Conservation (phyloP, 2,329 filamentous ascomycete genomes). For the Fusarium hainanense region DNA sequence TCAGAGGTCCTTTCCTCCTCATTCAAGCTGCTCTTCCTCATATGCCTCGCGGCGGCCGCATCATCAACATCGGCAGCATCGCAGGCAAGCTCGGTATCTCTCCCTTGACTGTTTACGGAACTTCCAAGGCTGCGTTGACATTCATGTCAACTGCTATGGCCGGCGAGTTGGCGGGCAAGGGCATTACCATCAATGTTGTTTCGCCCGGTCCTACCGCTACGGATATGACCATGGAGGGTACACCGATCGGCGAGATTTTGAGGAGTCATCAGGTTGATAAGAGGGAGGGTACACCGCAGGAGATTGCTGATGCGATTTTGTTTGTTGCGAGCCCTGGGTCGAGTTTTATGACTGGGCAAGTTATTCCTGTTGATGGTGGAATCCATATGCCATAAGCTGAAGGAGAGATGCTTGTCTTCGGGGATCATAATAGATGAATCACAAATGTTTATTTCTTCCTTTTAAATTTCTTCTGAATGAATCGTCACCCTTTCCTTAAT, state of each 20-base stretch:
- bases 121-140: slow-evolving; percentile 49
- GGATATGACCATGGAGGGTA: slow-evolving; percentile 12
- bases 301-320: slow-evolving; percentile 5
- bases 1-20: slow-evolving; percentile 47
- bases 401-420: too few species aligned
- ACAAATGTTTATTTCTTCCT: too few species aligned
- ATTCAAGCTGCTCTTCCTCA: slow-evolving; percentile 48
- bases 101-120: slow-evolving; percentile 48
- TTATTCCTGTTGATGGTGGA: slow-evolving; percentile 16
- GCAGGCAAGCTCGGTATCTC: slow-evolving; percentile 48
- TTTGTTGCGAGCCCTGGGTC: slow-evolving; percentile 11
- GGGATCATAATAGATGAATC: too few species aligned
- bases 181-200: slow-evolving; percentile 5
- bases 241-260: background rate
- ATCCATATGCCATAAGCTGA: slow-evolving; percentile 3
- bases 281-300: slow-evolving; percentile 1
- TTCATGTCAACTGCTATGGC: slow-evolving; percentile 8
- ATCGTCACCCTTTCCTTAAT: too few species aligned
- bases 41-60: slow-evolving; percentile 47
- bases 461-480: too few species aligned
- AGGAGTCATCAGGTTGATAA: slow-evolving; percentile 8
- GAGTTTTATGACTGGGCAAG: slow-evolving; percentile 19
- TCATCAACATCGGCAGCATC: slow-evolving; percentile 51
- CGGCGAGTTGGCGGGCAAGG: slow-evolving; percentile 7
- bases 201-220: slow-evolving; percentile 14